Evolutionary conservation across 2,329 filamentous ascomycete genomes (phyloP).

Genomic region (Hypomyces rosellus): DNA sequence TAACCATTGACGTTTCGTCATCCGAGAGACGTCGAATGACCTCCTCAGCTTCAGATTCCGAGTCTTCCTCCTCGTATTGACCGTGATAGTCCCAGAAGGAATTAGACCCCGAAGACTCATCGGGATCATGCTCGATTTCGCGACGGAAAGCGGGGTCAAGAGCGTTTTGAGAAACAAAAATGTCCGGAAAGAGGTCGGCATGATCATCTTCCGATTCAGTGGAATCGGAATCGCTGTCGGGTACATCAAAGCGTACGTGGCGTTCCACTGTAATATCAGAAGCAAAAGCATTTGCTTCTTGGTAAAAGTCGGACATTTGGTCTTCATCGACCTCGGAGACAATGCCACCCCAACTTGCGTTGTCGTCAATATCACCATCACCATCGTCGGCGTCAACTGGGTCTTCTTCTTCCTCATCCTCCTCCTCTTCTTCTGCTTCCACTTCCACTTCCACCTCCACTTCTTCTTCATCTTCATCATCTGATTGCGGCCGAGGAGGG

Average conservation of each 20-base stretch:
- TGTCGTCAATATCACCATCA: slow-evolving; percentile 37
- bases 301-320: slow-evolving; percentile 36
- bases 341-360: slow-evolving; percentile 51
- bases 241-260: slow-evolving; percentile 68
- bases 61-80: slow-evolving; percentile 36
- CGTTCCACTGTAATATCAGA: slow-evolving; percentile 42
- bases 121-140: slow-evolving; percentile 64
- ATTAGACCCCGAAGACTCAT: slow-evolving; percentile 50
- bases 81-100: slow-evolving; percentile 60
- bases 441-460: slow-evolving; percentile 32
- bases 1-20: slow-evolving; percentile 38
- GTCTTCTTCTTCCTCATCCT: slow-evolving; percentile 34
- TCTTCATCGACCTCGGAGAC: slow-evolving; percentile 41
- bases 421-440: slow-evolving; percentile 34
- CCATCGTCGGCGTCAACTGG: slow-evolving; percentile 30
- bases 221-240: slow-evolving; percentile 60
- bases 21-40: slow-evolving; percentile 31
- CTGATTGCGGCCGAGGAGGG: slow-evolving; percentile 48
- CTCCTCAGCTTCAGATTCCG: slow-evolving; percentile 41
- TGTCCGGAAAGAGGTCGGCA: slow-evolving; percentile 65
- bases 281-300: slow-evolving; percentile 34
- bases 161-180: slow-evolving; percentile 69
- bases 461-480: slow-evolving; percentile 33
- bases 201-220: slow-evolving; percentile 57
- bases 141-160: slow-evolving; percentile 67